Evolutionary conservation across 441 rosid species (phyloP).

Genomic region (Kokia cookei): DNA sequence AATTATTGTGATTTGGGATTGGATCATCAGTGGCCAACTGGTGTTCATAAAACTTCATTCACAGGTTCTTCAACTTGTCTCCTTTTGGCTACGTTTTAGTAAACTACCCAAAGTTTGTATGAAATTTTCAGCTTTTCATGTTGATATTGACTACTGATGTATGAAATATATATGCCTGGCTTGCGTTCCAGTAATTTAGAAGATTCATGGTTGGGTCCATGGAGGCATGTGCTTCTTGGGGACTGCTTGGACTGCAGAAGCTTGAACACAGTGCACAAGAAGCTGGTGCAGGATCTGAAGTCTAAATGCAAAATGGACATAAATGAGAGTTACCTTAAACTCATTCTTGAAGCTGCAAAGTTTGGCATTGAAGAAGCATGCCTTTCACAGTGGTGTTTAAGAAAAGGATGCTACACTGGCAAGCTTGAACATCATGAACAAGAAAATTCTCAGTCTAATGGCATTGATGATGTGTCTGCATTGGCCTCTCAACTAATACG

Average conservation of each 20-base stretch:
- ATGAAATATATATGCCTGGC: neutral
- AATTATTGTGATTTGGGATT: neutral
- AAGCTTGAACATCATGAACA: constrained; percentile 32
- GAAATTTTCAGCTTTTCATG: neutral
- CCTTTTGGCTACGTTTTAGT: neutral
- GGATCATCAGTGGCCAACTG: neutral
- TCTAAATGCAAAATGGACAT: constrained; percentile 66
- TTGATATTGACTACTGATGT: neutral
- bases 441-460: constrained; percentile 28
- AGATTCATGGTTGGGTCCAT: constrained; percentile 86
- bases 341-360: constrained; percentile 53
- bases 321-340: constrained; percentile 55
- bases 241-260: constrained; percentile 39
- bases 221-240: constrained; percentile 73
- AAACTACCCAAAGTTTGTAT: neutral
- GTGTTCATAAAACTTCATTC: neutral
- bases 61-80: neutral
- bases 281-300: constrained; percentile 52
- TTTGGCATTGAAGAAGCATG: constrained; percentile 36
- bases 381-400: constrained; percentile 36
- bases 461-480: constrained; percentile 24
- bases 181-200: constrained; percentile 57
- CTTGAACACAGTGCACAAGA: constrained; percentile 44
- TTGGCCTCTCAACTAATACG: constrained; percentile 56
- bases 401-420: constrained; percentile 61